phyloP scores from a whole-genome alignment of 1,139 yeast species.

The Pichia sp. region DNA sequence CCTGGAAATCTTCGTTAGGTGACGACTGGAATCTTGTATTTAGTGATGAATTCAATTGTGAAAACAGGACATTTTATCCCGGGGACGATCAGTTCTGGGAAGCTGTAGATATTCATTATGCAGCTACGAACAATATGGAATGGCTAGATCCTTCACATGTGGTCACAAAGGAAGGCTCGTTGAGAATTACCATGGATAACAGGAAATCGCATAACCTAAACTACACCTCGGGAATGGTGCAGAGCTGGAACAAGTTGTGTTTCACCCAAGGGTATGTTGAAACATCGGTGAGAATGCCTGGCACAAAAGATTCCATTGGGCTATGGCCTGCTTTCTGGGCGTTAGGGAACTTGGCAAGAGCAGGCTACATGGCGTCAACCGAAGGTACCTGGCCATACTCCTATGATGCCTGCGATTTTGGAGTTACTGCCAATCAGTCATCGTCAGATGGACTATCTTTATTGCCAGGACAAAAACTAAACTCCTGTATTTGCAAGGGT shows the following conservation, averaged over 20 bases:
- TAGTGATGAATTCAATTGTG: conserved; percentile 57
- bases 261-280: conserved; percentile 55
- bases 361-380: conserved; percentile 58
- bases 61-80: conserved; percentile 57
- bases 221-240: conserved; percentile 60
- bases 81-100: conserved; percentile 63
- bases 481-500: conserved; percentile 51
- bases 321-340: conserved; percentile 67
- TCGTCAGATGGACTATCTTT: conserved; percentile 58
- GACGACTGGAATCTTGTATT: conserved; percentile 49
- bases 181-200: conserved; percentile 52
- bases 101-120: conserved; percentile 55
- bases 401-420: conserved; percentile 59
- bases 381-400: conserved; percentile 66
- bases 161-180: conserved; percentile 48
- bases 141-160: conserved; percentile 67
- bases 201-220: conserved; percentile 50
- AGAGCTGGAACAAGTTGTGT: conserved; percentile 58
- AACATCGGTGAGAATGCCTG: conserved; percentile 49
- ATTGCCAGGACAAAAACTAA: conserved; percentile 55
- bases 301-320: conserved; percentile 51
- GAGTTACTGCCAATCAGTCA: conserved; percentile 60
- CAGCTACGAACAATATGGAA: conserved; percentile 57
- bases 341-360: conserved; percentile 59
- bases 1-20: conserved; percentile 41